These are phyloP conservation scores for Aspergillus transmontanensis DNA, from an alignment of 2,329 filamentous ascomycete genomes.

Conservation along the genomic window DNA sequence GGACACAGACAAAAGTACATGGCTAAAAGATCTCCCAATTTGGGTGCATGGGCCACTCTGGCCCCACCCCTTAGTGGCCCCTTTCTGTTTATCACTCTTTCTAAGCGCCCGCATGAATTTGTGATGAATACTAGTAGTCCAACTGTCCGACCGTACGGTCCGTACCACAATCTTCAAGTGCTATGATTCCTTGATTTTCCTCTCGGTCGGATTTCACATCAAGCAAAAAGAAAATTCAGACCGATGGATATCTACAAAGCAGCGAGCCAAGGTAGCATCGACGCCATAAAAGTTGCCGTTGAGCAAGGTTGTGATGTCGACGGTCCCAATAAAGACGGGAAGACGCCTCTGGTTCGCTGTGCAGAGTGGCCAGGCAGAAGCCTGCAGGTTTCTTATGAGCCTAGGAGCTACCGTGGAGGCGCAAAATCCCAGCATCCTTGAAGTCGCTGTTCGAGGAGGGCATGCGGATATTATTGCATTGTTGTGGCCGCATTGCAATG, in stretches of 20 bases:
- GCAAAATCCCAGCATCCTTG: neutral
- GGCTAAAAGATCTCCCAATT: too few species aligned
- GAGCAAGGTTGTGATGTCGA: neutral
- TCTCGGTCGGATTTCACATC: too few species aligned
- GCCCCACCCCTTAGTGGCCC: too few species aligned
- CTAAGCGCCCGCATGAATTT: too few species aligned
- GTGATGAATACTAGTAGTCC: too few species aligned
- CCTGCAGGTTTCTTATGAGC: neutral
- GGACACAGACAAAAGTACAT: too few species aligned
- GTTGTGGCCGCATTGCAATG: constrained; percentile 3
- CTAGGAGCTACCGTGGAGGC: neutral
- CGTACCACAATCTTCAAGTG: too few species aligned
- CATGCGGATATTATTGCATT: neutral
- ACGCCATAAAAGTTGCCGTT: neutral
- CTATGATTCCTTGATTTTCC: too few species aligned
- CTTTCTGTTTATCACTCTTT: too few species aligned
- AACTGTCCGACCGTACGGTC: too few species aligned
- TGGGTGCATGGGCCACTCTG: too few species aligned
- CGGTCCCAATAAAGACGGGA: neutral
- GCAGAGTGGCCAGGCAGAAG: neutral
- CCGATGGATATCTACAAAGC: neutral
- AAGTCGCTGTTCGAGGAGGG: neutral
- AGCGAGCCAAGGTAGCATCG: neutral
- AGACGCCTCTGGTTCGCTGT: neutral
- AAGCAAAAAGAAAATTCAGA: neutral